Conservation (phyloP, 1,139 yeast species). For the Casaregolazyma lundiana region DNA sequence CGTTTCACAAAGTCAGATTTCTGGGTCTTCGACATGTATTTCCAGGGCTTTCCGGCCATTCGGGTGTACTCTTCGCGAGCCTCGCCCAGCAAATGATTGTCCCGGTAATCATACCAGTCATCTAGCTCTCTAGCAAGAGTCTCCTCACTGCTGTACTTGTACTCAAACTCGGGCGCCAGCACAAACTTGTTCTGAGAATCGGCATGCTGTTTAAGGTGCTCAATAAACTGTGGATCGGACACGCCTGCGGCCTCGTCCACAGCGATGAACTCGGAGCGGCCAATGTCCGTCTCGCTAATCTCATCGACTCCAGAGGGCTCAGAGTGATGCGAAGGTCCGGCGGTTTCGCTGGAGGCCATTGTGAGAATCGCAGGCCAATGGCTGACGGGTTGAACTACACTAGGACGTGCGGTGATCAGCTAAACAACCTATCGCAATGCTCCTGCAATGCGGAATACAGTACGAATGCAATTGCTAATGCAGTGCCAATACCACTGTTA, state of each 20-base stretch:
- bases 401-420: too few relatives aligned
- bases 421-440: too few relatives aligned
- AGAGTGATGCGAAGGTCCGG: not conserved
- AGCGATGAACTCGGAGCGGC: slow-evolving; percentile 22
- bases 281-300: slow-evolving; percentile 12
- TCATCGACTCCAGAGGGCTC: not conserved
- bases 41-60: slow-evolving; percentile 13
- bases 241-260: slow-evolving; percentile 22
- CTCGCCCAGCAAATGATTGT: slow-evolving; percentile 25
- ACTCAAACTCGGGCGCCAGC: slow-evolving; percentile 26
- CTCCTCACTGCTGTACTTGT: slow-evolving; percentile 27
- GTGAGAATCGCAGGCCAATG: not conserved
- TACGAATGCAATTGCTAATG: too few relatives aligned
- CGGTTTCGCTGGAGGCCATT: not conserved
- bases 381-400: too few relatives aligned
- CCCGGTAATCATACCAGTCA: slow-evolving; percentile 35
- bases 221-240: slow-evolving; percentile 19
- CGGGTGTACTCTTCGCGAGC: slow-evolving; percentile 22
- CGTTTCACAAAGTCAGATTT: slow-evolving; percentile 2
- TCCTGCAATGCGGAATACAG: too few relatives aligned
- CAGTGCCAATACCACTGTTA: too few relatives aligned
- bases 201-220: slow-evolving; percentile 22
- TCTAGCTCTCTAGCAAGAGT: slow-evolving; percentile 27
- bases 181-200: slow-evolving; percentile 14
- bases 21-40: slow-evolving; percentile 11